Evolutionary conservation across 352 stramenopile genomes (phyloP).

Genomic region (Plasmopara halstedii): DNA sequence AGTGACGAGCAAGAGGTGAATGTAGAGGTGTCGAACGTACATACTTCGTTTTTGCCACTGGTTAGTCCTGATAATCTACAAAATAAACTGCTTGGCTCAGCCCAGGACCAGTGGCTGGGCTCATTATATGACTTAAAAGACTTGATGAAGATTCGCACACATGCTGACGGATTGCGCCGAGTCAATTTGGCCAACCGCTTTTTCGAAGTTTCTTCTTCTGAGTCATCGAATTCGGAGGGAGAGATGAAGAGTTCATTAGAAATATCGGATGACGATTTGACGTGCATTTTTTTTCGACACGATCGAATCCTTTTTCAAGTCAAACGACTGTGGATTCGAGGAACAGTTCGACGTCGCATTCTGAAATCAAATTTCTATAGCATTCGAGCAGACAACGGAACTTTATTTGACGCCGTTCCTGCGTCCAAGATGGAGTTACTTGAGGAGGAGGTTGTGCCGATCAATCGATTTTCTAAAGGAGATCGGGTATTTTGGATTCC

Average conservation of each 20-base stretch:
- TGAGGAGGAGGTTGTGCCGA: constrained; percentile 8
- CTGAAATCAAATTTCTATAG: constrained; percentile 48
- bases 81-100: background rate
- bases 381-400: constrained; percentile 37
- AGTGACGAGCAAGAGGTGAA: too few species aligned
- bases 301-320: constrained; percentile 45
- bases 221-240: constrained; percentile 20
- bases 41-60: too few species aligned
- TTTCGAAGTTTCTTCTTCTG: constrained; percentile 30
- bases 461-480: constrained; percentile 21
- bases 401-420: constrained; percentile 32
- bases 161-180: constrained; percentile 40
- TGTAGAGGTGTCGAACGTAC: too few species aligned
- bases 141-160: constrained; percentile 35
- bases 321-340: constrained; percentile 26
- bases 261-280: constrained; percentile 19
- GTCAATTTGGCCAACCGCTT: constrained; percentile 47
- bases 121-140: constrained; percentile 38
- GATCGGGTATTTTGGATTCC: constrained; percentile 36
- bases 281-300: constrained; percentile 34
- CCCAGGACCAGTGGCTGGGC: constrained; percentile 12
- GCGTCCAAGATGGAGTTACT: constrained; percentile 39
- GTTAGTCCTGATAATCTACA: too few species aligned
- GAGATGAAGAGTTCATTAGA: constrained; percentile 14
- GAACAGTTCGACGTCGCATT: constrained; percentile 32